phyloP scores from a whole-genome alignment of 352 stramenopile genomes.

The Salisapilia sapeloensis region DNA sequence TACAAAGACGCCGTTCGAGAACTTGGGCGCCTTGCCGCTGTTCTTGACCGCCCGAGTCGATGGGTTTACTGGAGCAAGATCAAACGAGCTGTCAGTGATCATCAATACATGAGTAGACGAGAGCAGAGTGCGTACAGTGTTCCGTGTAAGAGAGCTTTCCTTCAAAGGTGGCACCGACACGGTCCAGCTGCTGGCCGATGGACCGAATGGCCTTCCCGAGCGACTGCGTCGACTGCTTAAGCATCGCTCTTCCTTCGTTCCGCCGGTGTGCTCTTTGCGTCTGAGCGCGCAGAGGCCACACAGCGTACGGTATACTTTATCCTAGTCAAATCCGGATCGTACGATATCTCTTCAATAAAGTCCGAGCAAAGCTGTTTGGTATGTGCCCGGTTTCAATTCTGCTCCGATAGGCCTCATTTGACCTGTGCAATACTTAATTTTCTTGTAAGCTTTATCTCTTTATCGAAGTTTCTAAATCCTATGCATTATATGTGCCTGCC shows the following conservation, averaged over 20 bases:
- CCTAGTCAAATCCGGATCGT: too few species aligned
- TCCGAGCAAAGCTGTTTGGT: too few species aligned
- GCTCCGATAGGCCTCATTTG: too few species aligned
- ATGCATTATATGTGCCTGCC: too few species aligned
- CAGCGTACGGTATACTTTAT: too few species aligned
- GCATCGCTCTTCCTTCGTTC: constrained; percentile 15
- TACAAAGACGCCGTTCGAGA: constrained; percentile 61
- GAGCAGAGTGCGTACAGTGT: constrained; percentile 69
- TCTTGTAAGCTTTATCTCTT: too few species aligned
- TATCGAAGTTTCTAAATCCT: too few species aligned
- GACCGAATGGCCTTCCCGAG: constrained; percentile 74
- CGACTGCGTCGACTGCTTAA: constrained; percentile 39
- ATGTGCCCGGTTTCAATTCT: too few species aligned
- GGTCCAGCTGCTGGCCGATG: constrained; percentile 72
- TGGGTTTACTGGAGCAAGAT: constrained; percentile 52
- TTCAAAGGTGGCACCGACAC: constrained; percentile 68
- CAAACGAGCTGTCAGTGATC: background rate
- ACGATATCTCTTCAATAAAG: too few species aligned
- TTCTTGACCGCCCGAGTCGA: constrained; percentile 69
- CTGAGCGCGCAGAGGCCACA: constrained; percentile 7
- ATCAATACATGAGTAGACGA: too few species aligned
- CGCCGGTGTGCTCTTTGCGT: constrained; percentile 4
- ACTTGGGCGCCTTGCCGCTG: constrained; percentile 32
- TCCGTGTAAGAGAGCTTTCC: constrained; percentile 73
- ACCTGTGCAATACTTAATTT: too few species aligned